phyloP scores from a whole-genome alignment of 2,329 filamentous ascomycete species.

The Pseudogymnoascus pannorum region DNA sequence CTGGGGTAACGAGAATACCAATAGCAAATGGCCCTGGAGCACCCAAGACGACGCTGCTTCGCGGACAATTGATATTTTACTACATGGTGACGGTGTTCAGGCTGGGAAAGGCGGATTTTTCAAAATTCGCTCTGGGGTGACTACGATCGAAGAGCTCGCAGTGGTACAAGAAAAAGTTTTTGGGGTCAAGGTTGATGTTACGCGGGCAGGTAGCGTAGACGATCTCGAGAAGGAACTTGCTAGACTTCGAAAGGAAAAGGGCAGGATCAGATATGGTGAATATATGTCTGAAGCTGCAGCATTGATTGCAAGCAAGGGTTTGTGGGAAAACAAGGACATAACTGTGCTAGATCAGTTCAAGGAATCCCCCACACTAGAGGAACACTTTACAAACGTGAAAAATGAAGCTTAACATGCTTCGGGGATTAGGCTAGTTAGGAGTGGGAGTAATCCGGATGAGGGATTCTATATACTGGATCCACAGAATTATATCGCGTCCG shows the following conservation, averaged over 20 bases:
- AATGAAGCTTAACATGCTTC: background rate
- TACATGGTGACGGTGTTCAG: background rate
- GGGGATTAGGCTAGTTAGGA: background rate
- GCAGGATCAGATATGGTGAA: background rate
- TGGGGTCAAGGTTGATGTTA: background rate
- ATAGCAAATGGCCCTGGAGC: background rate
- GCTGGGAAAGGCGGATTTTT: background rate
- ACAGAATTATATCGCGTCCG: background rate
- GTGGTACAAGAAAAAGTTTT: background rate
- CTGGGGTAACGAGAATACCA: background rate
- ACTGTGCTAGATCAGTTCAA: background rate
- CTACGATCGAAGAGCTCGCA: background rate
- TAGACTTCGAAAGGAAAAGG: background rate
- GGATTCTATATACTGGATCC: background rate
- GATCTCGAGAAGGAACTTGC: slow-evolving; percentile 3
- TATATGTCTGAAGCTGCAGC: background rate
- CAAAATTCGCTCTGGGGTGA: background rate
- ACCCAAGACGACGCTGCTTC: background rate
- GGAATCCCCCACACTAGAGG: background rate
- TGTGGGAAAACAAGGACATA: background rate
- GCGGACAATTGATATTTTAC: background rate
- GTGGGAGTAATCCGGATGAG: background rate
- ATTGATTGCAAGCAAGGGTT: slow-evolving; percentile 3
- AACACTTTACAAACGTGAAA: background rate
- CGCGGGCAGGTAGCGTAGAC: background rate